These are phyloP conservation scores for Porphyridium purpureum DNA, from an alignment of 23 red algal species.

Conservation along the genomic window DNA sequence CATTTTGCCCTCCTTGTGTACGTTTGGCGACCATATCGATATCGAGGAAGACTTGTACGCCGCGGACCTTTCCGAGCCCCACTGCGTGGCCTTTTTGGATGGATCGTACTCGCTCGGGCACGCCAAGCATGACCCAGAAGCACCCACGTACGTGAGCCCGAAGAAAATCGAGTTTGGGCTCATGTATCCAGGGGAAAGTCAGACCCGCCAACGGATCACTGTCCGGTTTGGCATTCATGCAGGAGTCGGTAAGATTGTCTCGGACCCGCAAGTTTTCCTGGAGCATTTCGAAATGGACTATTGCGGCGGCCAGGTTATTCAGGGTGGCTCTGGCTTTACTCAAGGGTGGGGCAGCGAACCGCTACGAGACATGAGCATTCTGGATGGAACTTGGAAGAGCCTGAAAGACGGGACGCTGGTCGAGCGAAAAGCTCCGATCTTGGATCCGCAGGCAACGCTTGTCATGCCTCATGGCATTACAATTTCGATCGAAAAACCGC, in stretches of 20 bases:
- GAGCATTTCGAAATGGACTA: not conserved
- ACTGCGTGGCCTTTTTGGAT: not conserved
- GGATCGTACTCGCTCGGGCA: not conserved
- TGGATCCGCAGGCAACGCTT: too few relatives aligned
- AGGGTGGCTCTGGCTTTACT: not conserved
- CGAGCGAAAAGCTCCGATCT: too few relatives aligned
- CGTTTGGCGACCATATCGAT: not conserved
- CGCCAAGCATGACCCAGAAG: not conserved
- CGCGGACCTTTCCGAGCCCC: not conserved
- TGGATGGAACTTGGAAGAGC: too few relatives aligned
- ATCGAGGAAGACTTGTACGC: not conserved
- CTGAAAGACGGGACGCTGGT: too few relatives aligned
- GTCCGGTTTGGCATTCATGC: not conserved
- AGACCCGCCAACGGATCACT: not conserved
- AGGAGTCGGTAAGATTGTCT: not conserved
- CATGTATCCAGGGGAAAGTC: not conserved
- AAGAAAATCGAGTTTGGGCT: not conserved
- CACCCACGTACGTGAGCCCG: not conserved
- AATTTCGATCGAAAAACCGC: too few relatives aligned
- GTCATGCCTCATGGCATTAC: too few relatives aligned
- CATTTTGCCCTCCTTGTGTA: not conserved
- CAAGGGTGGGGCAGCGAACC: constrained; percentile 6
- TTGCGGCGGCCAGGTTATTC: not conserved
- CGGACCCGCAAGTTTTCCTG: not conserved
- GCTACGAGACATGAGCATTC: too few relatives aligned